Evolutionary conservation across 1,284 basidiomycete genomes (phyloP).

Genomic region (Papiliotrema nemorosa): DNA sequence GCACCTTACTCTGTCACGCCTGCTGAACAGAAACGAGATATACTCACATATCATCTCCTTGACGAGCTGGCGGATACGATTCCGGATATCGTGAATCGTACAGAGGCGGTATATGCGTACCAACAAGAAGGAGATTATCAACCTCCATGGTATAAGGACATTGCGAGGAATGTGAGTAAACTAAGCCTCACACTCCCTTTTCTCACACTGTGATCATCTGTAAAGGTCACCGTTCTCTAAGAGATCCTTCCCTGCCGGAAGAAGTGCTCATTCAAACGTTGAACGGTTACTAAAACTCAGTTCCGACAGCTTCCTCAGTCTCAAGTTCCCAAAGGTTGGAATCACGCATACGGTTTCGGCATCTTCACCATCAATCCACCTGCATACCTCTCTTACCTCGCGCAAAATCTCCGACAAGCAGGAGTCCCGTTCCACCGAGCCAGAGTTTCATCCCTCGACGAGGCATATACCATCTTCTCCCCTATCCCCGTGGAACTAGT

Average conservation of each 20-base stretch:
- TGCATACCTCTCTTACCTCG: conserved; percentile 42
- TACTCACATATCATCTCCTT: conserved; percentile 49
- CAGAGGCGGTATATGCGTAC: conserved; percentile 4
- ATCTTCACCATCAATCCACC: conserved; percentile 49
- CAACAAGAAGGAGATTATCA: conserved; percentile 3
- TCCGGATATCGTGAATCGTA: conserved; percentile 20
- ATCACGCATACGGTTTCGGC: conserved; percentile 40
- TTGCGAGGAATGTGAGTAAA: conserved; percentile 12
- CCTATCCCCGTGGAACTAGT: conserved; percentile 36
- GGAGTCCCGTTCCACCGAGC: conserved; percentile 40
- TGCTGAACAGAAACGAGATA: conserved; percentile 51
- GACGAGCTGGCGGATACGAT: conserved; percentile 42
- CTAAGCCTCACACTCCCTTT: no score
- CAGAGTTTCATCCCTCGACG: conserved; percentile 39
- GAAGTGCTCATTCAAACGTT: no score
- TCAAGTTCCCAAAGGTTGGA: conserved; percentile 5
- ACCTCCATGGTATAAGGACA: conserved; percentile 12
- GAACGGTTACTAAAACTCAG: no score
- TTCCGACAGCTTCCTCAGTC: background rate
- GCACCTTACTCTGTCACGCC: conserved; percentile 55
- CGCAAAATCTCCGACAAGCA: conserved; percentile 21
- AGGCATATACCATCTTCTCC: conserved; percentile 31
- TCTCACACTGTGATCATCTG: background rate
- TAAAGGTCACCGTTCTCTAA: background rate
- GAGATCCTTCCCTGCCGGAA: no score